Evolutionary conservation across 202 grass and related monocot genomes (phyloP), one percentile per base, ranked within the genome.

Genomic region (Tripidium arundinaceum): DNA sequence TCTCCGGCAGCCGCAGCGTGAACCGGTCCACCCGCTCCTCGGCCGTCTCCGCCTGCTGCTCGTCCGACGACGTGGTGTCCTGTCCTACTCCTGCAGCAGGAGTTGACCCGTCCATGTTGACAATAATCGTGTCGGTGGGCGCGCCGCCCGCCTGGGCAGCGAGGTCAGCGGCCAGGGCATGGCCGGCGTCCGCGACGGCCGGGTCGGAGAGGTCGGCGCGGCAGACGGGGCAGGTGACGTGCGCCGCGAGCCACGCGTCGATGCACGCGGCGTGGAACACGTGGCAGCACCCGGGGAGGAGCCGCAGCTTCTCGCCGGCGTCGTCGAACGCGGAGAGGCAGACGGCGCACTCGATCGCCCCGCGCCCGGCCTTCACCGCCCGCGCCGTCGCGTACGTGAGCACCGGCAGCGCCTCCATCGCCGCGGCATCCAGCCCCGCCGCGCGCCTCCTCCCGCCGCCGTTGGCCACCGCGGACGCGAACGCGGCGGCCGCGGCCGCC

Each of bases 141-240:
- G 83, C 16, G 83, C 78, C 0, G 79, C 80, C 11, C n/a, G n/a
- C n/a, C n/a, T n/a, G n/a, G n/a, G n/a, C 73, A 0, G 80, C 79
- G 65, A 89, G 59, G 65, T 87, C 87, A 7, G 83, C 84, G 14
- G 76, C 78, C 3, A 90, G 76, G 83, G 84, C 88, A 52, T 81
- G 79, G 24, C 77, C 90, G 13, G 86, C 88, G 15, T 80, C 88
- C 0, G 83, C 77, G 10, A 87, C 82, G 59, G 86, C 76, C 2
- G 90, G 92, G 36, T 95, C 90, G 18, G 90, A 79, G 16, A 99
- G 80, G 83, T 99, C 86, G 74, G 96, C 88, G 38, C 96, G 92
- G 86, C 96, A 99, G 4, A 99, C 96, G 6, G 96, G 96, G 73
- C 96, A 99, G 47, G 92, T 99, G 52, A 88, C 81, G 61, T 99